phyloP scores from a whole-genome alignment of 495 filamentous ascomycete genomes.

The Letharia lupina region DNA sequence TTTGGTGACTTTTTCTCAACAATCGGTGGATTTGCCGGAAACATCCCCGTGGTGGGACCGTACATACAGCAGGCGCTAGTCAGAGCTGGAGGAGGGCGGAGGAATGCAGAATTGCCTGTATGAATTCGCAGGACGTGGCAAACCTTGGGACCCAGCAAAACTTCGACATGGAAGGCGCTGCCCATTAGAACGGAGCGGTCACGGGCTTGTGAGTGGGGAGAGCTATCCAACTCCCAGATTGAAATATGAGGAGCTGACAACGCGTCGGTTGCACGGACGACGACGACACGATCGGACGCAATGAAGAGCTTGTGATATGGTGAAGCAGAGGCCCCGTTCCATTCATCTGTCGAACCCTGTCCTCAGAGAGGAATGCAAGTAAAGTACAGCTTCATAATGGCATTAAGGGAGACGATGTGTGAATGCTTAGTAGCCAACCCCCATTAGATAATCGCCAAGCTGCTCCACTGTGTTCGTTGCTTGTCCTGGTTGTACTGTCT shows the following conservation, averaged over 20 bases:
- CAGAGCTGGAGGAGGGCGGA: conserved; percentile 50
- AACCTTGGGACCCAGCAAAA: background rate
- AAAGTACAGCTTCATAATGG: conserved; percentile 23
- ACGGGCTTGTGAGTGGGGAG: background rate
- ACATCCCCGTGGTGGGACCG: conserved; percentile 76
- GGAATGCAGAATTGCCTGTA: conserved; percentile 72
- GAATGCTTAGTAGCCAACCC: conserved; percentile 52
- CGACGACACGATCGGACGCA: background rate
- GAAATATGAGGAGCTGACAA: background rate
- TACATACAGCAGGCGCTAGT: conserved; percentile 66
- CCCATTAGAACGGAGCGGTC: background rate
- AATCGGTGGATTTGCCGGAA: conserved; percentile 75
- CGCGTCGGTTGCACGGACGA: background rate
- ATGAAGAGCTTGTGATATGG: background rate
- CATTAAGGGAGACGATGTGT: conserved; percentile 9
- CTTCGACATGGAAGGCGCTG: background rate
- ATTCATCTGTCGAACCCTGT: conserved; percentile 9
- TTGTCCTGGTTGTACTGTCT: conserved; percentile 55
- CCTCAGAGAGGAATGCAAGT: conserved; percentile 20
- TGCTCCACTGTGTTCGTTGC: conserved; percentile 56
- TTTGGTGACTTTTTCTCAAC: conserved; percentile 97
- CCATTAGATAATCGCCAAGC: conserved; percentile 66
- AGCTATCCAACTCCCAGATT: background rate
- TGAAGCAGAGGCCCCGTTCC: conserved; percentile 3
- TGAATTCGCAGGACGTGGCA: conserved; percentile 28